Evolutionary conservation across 106 monocot genomes (phyloP).

Genomic region (Posidonia australis): DNA sequence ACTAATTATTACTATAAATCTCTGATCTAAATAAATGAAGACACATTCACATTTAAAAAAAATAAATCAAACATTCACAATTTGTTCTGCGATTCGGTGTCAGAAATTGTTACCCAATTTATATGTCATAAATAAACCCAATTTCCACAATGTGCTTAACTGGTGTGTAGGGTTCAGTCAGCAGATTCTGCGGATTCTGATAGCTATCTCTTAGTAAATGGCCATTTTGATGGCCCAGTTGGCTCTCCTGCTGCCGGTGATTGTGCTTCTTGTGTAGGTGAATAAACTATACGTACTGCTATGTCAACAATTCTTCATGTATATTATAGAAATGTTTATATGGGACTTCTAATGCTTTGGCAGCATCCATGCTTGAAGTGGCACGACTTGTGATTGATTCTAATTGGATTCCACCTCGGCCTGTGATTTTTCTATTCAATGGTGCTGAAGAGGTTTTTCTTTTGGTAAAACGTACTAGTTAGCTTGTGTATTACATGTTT

Average conservation of each 20-base stretch:
- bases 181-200: slow-evolving; percentile 50
- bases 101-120: too few species aligned
- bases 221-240: slow-evolving; percentile 92
- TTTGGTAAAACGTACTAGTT: slow-evolving; percentile 43
- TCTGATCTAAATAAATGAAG: too few species aligned
- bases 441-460: slow-evolving; percentile 98
- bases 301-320: background rate
- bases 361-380: slow-evolving; percentile 98
- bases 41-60: too few species aligned
- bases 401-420: slow-evolving; percentile 89
- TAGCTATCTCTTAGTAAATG: slow-evolving; percentile 76
- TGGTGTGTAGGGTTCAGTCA: slow-evolving; percentile 56
- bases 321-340: slow-evolving; percentile 2
- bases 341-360: slow-evolving; percentile 6
- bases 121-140: too few species aligned
- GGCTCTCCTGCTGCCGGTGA: slow-evolving; percentile 96
- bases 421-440: slow-evolving; percentile 93
- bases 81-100: too few species aligned
- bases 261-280: slow-evolving; percentile 99
- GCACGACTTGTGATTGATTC: slow-evolving; percentile 85
- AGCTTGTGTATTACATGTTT: too few species aligned
- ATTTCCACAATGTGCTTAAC: too few species aligned
- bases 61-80: too few species aligned
- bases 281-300: slow-evolving; percentile 14
- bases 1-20: too few species aligned